These are phyloP conservation scores for Colletotrichum eremochloae DNA, from an alignment of 2,329 filamentous ascomycete species.

Conservation along the genomic window DNA sequence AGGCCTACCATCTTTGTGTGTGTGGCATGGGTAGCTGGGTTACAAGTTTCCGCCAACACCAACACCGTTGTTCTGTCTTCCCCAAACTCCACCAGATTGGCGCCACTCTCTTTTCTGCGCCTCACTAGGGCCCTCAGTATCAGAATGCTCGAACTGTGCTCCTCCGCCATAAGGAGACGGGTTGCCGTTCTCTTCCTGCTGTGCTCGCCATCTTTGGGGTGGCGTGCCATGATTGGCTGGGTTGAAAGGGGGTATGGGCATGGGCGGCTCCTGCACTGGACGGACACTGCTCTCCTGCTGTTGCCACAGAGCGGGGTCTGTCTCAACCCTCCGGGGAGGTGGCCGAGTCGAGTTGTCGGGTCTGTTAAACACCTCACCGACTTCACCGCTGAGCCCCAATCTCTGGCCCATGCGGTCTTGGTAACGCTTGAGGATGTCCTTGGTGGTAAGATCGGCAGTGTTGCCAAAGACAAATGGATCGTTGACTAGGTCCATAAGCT, in stretches of 20 bases:
- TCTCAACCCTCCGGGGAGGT: constrained; percentile 78
- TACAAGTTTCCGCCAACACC: constrained; percentile 63
- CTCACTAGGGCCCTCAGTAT: constrained; percentile 57
- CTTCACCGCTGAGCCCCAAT: constrained; percentile 70
- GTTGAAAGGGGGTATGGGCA: constrained; percentile 49
- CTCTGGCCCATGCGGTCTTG: constrained; percentile 78
- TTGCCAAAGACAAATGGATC: constrained; percentile 87
- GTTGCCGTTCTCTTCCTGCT: constrained; percentile 58
- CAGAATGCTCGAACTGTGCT: constrained; percentile 60
- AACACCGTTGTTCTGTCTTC: constrained; percentile 63
- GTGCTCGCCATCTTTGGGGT: constrained; percentile 62
- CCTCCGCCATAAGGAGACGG: constrained; percentile 57
- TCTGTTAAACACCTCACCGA: constrained; percentile 68
- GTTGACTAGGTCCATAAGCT: constrained; percentile 86
- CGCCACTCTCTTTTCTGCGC: constrained; percentile 68
- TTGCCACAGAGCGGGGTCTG: constrained; percentile 87
- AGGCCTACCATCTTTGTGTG: neutral
- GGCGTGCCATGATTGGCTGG: constrained; percentile 62
- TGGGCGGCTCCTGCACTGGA: constrained; percentile 75
- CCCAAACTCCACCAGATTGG: constrained; percentile 64
- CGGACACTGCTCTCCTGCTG: constrained; percentile 87
- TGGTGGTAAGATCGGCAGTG: constrained; percentile 90
- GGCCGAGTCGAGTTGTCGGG: constrained; percentile 69
- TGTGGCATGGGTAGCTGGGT: constrained; percentile 36
- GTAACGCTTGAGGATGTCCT: constrained; percentile 95